Evolutionary conservation across 495 filamentous ascomycete species (phyloP), one percentile per base, ranked within the genome.

Genomic region (Penicillium cataractarum): DNA sequence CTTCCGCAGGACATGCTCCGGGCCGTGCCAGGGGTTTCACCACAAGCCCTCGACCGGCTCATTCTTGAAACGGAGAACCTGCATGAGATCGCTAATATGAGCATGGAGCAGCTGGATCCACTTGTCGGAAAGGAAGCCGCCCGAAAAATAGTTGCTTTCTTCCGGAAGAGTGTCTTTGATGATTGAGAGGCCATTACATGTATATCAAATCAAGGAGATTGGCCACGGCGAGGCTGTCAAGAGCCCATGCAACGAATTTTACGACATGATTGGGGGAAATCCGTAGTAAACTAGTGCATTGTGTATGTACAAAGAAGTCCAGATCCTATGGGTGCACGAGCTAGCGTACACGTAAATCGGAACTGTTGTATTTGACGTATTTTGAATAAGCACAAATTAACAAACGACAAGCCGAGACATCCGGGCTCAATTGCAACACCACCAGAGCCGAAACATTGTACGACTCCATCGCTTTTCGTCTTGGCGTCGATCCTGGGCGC

Each of bases 1-100:
- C 78, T 84, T 24, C 85, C 89, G 8, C 86, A 93, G 77, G 96
- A 99, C 74, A 97, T 99, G 91, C 73, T 99, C 59, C 80, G 90
- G 10, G 82, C 84, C 6, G 87, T 98, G 3, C 96, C 95, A 0
- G 95, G 96, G 0, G 85, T 98, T n/a, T 94, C 86, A 49, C 85
- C 85, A 0, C 88, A 90, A 72, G 92, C 90, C 59, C 76, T 93
- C 22, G 83, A 84, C 64, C 84, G 84, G 55, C 62, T 99, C 37
- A 86, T 88, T 26, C 64, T 91, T 10, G 86, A 92, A 69, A 86
- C 89, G 58, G 89, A 87, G 46, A 96, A 87, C 77, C 82, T 99
- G 52, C 80, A 79, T 37, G 92, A 94, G 63, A 81, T 98, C 64
- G 92, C 92, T 19, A 99, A 98, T 79, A 90, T 97, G 86, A 82